phyloP scores from a whole-genome alignment of 768 basidiomycete species.

The Phlegmacium glaucopus region DNA sequence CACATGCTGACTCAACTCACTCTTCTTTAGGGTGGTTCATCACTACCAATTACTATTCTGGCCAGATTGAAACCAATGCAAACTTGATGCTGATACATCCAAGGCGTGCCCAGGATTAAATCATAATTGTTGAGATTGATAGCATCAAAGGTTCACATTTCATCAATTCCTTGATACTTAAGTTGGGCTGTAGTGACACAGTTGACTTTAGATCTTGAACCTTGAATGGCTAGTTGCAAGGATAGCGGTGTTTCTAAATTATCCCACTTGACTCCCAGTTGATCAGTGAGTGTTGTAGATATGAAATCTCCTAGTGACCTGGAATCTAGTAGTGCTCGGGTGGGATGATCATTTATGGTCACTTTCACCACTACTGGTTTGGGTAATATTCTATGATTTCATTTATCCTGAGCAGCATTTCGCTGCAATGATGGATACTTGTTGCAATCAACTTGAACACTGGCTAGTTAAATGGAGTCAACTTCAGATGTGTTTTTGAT shows the following conservation, averaged over 20 bases:
- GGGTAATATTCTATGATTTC: too few species aligned
- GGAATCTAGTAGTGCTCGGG: constrained; percentile 31
- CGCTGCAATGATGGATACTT: too few species aligned
- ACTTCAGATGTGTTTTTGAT: too few species aligned
- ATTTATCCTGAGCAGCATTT: too few species aligned
- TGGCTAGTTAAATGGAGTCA: too few species aligned
- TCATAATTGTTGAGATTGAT: constrained; percentile 48
- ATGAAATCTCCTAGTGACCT: constrained; percentile 42
- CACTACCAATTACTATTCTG: constrained; percentile 22
- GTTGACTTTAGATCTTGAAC: constrained; percentile 42
- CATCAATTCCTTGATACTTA: constrained; percentile 33
- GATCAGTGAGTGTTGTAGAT: constrained; percentile 31
- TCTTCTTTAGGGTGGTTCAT: too few species aligned
- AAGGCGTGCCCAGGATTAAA: constrained; percentile 38
- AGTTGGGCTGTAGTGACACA: constrained; percentile 18
- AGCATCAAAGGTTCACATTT: constrained; percentile 32
- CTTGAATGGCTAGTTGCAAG: constrained; percentile 38
- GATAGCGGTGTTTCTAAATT: constrained; percentile 28
- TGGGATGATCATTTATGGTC: constrained; percentile 28
- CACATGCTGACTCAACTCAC: too few species aligned
- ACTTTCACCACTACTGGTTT: constrained; percentile 30
- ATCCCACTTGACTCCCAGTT: constrained; percentile 24
- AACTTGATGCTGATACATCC: constrained; percentile 29
- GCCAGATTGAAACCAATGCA: constrained; percentile 25
- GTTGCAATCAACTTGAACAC: too few species aligned